Evolutionary conservation across 2,329 filamentous ascomycete species (phyloP).

Genomic region (Ophiostoma sp.): DNA sequence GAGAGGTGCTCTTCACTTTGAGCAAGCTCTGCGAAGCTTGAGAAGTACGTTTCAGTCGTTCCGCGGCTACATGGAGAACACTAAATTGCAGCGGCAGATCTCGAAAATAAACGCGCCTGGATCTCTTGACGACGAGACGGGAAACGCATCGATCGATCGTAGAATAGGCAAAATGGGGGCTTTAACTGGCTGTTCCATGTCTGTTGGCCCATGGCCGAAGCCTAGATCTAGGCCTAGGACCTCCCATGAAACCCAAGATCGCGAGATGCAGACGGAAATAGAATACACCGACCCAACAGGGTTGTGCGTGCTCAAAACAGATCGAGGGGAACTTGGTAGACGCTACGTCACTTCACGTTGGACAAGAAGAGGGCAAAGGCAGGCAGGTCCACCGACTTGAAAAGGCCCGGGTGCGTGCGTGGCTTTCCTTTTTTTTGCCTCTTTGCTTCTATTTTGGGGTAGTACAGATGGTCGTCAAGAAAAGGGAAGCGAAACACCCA

Average conservation of each 20-base stretch:
- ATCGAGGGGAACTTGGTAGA: not conserved
- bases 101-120: not conserved
- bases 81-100: not conserved
- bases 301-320: not conserved
- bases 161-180: not conserved
- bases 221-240: not conserved
- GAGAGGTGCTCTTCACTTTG: not conserved
- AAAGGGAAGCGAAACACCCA: not conserved
- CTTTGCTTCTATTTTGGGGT: not conserved
- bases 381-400: not conserved
- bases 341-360: not conserved
- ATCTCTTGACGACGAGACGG: not conserved
- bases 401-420: not conserved
- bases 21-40: not conserved
- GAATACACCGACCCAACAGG: not conserved
- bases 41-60: not conserved
- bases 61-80: not conserved
- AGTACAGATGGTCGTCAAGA: not conserved
- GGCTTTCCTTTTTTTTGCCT: not conserved
- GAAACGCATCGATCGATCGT: not conserved
- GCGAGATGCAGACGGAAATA: slow-evolving; percentile 3
- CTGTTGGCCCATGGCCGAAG: not conserved
- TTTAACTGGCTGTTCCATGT: not conserved
- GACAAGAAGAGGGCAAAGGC: not conserved
- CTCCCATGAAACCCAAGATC: not conserved